Evolutionary conservation across 176 grass and related monocot genomes (phyloP).

Genomic region (Lolium multiflorum): DNA sequence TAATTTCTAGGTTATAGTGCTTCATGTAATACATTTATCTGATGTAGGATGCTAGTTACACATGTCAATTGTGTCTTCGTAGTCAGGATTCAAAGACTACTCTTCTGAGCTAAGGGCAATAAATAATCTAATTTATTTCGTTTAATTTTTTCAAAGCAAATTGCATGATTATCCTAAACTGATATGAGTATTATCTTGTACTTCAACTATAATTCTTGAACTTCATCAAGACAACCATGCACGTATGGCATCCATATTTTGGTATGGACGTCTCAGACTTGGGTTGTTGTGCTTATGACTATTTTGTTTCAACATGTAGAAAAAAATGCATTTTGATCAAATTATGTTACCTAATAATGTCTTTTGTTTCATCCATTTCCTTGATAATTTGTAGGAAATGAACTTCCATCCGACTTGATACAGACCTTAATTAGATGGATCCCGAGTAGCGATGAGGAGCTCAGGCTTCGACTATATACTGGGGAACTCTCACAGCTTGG

Average conservation of each 20-base stretch:
- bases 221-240: not conserved
- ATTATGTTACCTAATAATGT: not conserved
- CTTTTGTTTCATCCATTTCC: constrained; percentile 15
- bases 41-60: not conserved
- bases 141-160: not conserved
- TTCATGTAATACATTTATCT: constrained; percentile 25
- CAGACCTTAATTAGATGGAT: constrained; percentile 82
- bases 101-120: constrained; percentile 29
- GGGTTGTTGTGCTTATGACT: constrained; percentile 12
- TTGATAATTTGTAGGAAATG: constrained; percentile 64
- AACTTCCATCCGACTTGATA: constrained; percentile 77
- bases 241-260: constrained; percentile 12
- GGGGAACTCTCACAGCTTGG: constrained; percentile 71
- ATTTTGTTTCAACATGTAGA: constrained; percentile 10
- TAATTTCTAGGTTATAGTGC: not conserved
- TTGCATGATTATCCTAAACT: not conserved
- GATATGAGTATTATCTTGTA: constrained; percentile 14
- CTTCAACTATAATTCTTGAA: constrained; percentile 1
- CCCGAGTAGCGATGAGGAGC: constrained; percentile 82
- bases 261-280: constrained; percentile 14
- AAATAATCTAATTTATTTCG: constrained; percentile 16
- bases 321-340: not conserved
- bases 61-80: not conserved
- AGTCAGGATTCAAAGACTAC: not conserved
- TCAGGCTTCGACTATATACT: constrained; percentile 79